Base-by-base conservation (phyloP, 768 basidiomycete genomes). In the Albatrellus ellisii region DNA sequence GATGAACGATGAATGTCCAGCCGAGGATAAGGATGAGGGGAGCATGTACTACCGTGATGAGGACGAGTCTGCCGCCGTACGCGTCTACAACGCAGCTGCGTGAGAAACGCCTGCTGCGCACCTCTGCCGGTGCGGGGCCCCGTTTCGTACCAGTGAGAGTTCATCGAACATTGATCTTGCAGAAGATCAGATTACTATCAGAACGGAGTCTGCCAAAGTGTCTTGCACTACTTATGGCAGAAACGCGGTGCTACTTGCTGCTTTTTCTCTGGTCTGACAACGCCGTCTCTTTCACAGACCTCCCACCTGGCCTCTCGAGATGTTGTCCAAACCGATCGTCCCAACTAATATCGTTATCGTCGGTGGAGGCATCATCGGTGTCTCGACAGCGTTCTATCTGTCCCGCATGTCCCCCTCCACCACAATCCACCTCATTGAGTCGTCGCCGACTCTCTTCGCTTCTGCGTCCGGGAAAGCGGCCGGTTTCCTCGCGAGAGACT, bases 341-440 rank as follows among this genome's bases (percentile, higher is more conserved):
- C 37, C 46, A 8, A n/a, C 35, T 12, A 36, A 40, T 39, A 60
- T 68, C 45, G 59, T 66, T 46, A 59, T 71, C 46, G 53, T 71
- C 47, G 70, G 70, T 36, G 60, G 56, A 20, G 70, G 70, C 26
- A 68, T 72, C 51, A 61, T 69, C 42, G 69, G 69, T 24, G 57
- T 65, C 41, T 61, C 61, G 20, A 64, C 64, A 10, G 68, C 69
- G 6, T 67, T 66, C 58, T 63, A 63, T 52, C 55, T 60, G 32
- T 56, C 61, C 22, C 18, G 39, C 20, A 53, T 59, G 40, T 46
- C 59, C 1, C 41, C 50, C 7, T 49, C 41, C 2, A 38, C 51
- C 14, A 50, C 44, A n/a, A 64, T 70, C 47, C 64, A 64, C 41
- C 54, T 70, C 47, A 52, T 70, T 39, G 67, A 70, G 48, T 53